Percentiles rank a stretch among this genome's conserved stretches.
phyloP scores from a whole-genome alignment of 345 rosid genomes.

The Melaleuca quinquenervia region DNA sequence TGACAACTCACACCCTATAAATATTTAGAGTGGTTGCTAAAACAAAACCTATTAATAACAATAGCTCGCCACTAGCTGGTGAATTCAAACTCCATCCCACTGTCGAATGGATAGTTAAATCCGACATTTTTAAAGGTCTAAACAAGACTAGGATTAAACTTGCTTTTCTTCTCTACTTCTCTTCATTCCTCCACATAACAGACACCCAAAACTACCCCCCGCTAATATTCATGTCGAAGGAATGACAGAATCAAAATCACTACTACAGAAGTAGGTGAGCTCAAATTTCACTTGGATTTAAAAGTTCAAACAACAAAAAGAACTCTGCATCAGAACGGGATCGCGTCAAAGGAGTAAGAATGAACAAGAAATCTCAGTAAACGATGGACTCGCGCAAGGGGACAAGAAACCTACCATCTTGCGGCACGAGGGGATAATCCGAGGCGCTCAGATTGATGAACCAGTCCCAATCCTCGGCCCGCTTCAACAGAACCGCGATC shows the following conservation, averaged over 20 bases:
- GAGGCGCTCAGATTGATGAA: constrained; percentile 75
- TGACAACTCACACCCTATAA: not conserved
- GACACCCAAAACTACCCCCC: not conserved
- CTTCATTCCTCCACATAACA: not conserved
- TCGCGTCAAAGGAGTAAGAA: not conserved
- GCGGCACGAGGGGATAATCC: constrained; percentile 85
- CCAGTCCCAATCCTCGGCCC: constrained; percentile 87
- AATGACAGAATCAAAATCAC: not conserved
- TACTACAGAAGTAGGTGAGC: not conserved
- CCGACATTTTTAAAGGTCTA: not conserved
- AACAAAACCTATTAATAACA: not conserved
- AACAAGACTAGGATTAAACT: not conserved
- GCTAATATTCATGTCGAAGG: not conserved
- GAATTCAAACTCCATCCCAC: not conserved
- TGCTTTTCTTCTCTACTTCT: not conserved
- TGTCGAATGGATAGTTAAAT: not conserved
- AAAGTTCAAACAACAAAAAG: not conserved
- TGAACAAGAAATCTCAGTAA: not conserved
- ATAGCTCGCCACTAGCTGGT: not conserved
- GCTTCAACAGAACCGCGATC: constrained; percentile 58
- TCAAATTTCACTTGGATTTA: not conserved
- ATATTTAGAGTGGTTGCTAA: not conserved
- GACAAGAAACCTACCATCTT: constrained; percentile 51
- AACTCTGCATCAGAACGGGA: not conserved
- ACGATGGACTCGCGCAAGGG: not conserved